Evolutionary conservation across 345 rosid species (phyloP), one percentile per base, ranked within the genome.

Genomic region (Sapria himalayana): DNA sequence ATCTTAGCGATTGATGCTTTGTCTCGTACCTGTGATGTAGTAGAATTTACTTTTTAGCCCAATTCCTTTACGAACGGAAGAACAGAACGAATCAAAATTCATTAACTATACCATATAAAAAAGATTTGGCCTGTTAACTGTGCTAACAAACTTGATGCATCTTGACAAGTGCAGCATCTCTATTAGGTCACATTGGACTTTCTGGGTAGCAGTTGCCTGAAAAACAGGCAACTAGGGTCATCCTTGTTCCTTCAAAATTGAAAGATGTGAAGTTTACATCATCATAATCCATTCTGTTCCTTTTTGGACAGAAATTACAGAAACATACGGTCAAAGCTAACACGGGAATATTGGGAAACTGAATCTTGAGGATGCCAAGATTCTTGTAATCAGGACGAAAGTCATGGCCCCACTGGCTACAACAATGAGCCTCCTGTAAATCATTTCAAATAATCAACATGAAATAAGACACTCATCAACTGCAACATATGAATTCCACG

Each of bases 401-500:
- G 57, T 86, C 94, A 32, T 81, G 97, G 44, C 97, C 97, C 97
- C 97, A 86, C 56, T 86, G 97, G 58, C 94, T 86, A 63, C 97
- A 81, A 49, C 97, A 86, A 72, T 86, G 97, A 50, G 97, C 97
- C 72, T 86, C 97, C 97, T 86, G 77, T 50, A 70, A 45, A 63
- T 42, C 19, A 62, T 51, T 23, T 44, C 31, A 55, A 48, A 20
- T 4, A 46, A 54, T 16, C 32, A 45, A 38, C 29, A 19, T 19
- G 11, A 31, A 3, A 19, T 15, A 11, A 15, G 10, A 15, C 4
- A 37, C 9, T 22, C 13, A 7, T 23, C 29, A 22, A n/a, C 10
- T 23, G 8, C 6, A 19, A 4, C 21, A 27, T n/a, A n/a, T n/a
- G n/a, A n/a, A n/a, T n/a, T n/a, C n/a, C n/a, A n/a, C n/a, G n/a